These are phyloP conservation scores for Daldinia eschscholtzii DNA, from an alignment of 2,329 filamentous ascomycete species.

Conservation along the genomic window DNA sequence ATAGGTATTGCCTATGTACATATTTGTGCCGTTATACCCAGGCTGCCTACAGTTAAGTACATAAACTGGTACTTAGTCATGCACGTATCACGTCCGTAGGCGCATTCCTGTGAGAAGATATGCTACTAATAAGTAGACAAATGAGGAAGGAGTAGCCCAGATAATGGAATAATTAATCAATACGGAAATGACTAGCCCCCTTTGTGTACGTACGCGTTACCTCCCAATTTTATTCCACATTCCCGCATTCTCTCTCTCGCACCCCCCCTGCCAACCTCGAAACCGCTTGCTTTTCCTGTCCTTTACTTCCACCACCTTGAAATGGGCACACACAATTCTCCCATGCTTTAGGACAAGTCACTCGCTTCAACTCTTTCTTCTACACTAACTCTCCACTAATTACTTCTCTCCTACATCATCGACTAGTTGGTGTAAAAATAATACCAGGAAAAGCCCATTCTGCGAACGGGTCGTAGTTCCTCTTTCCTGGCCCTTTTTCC, in stretches of 20 bases:
- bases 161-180: slow-evolving; percentile 21
- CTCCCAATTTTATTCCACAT: slow-evolving; percentile 11
- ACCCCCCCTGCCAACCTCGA: slow-evolving; percentile 6
- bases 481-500: slow-evolving; percentile 25
- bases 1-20: background rate
- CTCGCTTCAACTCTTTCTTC: slow-evolving; percentile 11
- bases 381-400: slow-evolving; percentile 14
- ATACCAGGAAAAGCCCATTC: slow-evolving; percentile 40
- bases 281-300: slow-evolving; percentile 4
- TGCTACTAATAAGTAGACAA: slow-evolving; percentile 2
- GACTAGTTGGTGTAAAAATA: slow-evolving; percentile 24
- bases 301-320: slow-evolving; percentile 5
- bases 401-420: slow-evolving; percentile 29
- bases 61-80: background rate
- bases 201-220: slow-evolving; percentile 13
- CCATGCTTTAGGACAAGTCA: slow-evolving; percentile 14
- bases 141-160: slow-evolving; percentile 9
- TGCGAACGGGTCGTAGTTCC: slow-evolving; percentile 39
- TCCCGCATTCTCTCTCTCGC: background rate
- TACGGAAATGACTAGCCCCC: slow-evolving; percentile 12
- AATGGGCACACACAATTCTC: slow-evolving; percentile 8
- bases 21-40: slow-evolving; percentile 2
- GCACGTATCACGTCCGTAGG: slow-evolving; percentile 1
- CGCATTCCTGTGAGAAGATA: slow-evolving; percentile 5
- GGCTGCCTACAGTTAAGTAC: background rate